Conservation (phyloP, 2,329 filamentous ascomycete species). For the Colletotrichum plurivorum region DNA sequence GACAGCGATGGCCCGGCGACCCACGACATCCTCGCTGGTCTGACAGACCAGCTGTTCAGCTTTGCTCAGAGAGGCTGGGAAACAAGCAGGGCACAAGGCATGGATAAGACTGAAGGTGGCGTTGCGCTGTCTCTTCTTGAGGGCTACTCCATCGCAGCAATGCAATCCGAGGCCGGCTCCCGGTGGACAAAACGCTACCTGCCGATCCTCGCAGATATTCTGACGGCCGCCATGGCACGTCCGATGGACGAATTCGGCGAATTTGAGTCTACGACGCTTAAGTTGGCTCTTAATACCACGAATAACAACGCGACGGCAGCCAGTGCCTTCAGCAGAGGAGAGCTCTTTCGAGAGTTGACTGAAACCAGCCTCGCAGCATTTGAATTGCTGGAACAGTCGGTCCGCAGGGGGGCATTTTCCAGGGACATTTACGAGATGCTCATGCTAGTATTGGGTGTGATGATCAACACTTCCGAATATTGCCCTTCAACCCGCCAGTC, state of each 20-base stretch:
- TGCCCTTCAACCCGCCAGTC: constrained; percentile 72
- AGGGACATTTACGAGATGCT: constrained; percentile 75
- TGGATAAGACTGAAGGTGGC: constrained; percentile 29
- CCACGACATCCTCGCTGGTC: constrained; percentile 20
- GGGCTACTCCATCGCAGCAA: constrained; percentile 63
- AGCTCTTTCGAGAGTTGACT: constrained; percentile 65
- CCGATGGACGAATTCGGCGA: constrained; percentile 54
- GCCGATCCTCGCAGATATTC: constrained; percentile 64
- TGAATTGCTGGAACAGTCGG: constrained; percentile 59
- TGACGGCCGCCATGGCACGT: constrained; percentile 56
- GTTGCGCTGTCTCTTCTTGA: constrained; percentile 66
- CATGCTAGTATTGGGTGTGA: constrained; percentile 82
- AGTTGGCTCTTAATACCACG: constrained; percentile 86
- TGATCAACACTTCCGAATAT: constrained; percentile 91
- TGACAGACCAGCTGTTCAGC: constrained; percentile 42
- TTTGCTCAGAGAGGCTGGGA: constrained; percentile 39
- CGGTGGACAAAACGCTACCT: constrained; percentile 65
- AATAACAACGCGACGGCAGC: constrained; percentile 83
- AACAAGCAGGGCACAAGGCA: constrained; percentile 24
- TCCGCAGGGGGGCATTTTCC: constrained; percentile 64
- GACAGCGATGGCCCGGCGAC: constrained; percentile 28
- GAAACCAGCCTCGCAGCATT: constrained; percentile 67
- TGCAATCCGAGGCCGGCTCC: constrained; percentile 54
- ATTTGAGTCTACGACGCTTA: constrained; percentile 67
- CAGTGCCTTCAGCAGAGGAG: constrained; percentile 75